Percentiles rank a stretch among this genome's conserved stretches.
These are phyloP conservation scores for Schizothecium vesticola DNA, from an alignment of 495 filamentous ascomycete species.

Conservation along the genomic window DNA sequence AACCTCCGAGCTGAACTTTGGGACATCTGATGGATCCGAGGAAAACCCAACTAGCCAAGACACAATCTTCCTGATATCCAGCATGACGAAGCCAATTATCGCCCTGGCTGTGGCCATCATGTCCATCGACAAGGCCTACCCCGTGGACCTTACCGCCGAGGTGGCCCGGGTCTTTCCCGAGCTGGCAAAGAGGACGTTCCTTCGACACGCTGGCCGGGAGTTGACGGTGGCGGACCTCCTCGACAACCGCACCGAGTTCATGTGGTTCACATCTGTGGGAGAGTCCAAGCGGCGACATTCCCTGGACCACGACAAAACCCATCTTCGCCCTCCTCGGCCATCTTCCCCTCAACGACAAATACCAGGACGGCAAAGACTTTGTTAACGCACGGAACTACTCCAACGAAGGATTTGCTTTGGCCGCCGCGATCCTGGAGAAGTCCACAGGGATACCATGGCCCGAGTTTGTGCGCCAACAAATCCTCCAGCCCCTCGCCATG, in stretches of 20 bases:
- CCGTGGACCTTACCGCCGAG: slow-evolving; percentile 15
- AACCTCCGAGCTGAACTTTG: neutral
- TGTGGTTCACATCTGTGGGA: slow-evolving; percentile 19
- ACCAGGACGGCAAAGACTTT: neutral
- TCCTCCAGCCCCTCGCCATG: slow-evolving; percentile 13
- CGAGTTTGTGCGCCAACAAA: neutral
- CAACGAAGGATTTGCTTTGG: slow-evolving; percentile 17
- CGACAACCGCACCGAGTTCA: slow-evolving; percentile 16
- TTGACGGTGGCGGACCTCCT: slow-evolving; percentile 18
- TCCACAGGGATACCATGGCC: neutral
- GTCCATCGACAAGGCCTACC: slow-evolving; percentile 25
- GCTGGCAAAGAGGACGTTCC: neutral
- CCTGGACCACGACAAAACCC: slow-evolving; percentile 1
- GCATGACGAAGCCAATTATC: slow-evolving; percentile 35
- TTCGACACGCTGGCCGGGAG: neutral
- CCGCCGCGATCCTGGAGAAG: slow-evolving; percentile 12
- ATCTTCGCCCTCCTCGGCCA: slow-evolving; percentile 8
- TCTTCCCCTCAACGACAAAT: slow-evolving; percentile 5
- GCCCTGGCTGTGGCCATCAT: slow-evolving; percentile 30
- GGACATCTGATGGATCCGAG: neutral
- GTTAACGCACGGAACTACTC: slow-evolving; percentile 14
- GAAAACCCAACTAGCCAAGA: slow-evolving; percentile 4
- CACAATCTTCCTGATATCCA: slow-evolving; percentile 35
- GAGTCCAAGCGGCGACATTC: slow-evolving; percentile 12
- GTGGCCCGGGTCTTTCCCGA: slow-evolving; percentile 10